Evolutionary conservation across 176 grass and related monocot species (phyloP), one percentile per base, ranked within the genome.

Genomic region (Metroxylon sagu): DNA sequence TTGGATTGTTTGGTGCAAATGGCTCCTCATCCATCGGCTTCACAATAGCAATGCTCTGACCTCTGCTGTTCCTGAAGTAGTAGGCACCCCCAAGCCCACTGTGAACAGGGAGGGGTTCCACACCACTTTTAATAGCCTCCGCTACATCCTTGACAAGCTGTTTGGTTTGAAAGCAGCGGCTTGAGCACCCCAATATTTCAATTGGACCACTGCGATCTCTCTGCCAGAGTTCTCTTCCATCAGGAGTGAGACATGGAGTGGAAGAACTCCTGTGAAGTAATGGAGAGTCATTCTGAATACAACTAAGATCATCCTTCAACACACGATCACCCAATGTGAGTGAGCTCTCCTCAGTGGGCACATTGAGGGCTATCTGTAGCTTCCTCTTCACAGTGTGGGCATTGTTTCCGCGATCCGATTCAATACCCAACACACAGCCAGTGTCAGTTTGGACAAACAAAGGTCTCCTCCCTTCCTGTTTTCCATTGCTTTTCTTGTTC

Each of bases 11-110:
- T 39, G 86, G 86, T 70, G 81, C 86, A 82, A 82, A 89, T 49
- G 86, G 86, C 29, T 89, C 86, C 71, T 89, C 86, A 2, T 89
- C 86, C 67, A 80, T 89, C 26, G 86, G 86, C 67, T 89, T 89
- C 71, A 89, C 82, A 59, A 89, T 85, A 61, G 86, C 86, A 66
- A 26, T 75, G 71, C 80, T 89, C 59, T 70, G 74, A 66, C 82
- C 86, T 50, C 79, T 89, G 52, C 50, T 82, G 71, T 85, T 82
- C 50, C 56, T 81, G 67, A 89, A 85, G 64, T 78, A 89, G 59
- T 89, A 89, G 54, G 82, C 86, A 66, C 86, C 86, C 60, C 86
- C 86, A 69, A 89, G 86, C 25, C 86, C 86, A 54, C 74, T 65
- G 60, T 70, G 80, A 58, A 82, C 68, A 49, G 68, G 66, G 72